Evolutionary conservation across 2,329 filamentous ascomycete genomes (phyloP).

Genomic region (Penicillium sp.): DNA sequence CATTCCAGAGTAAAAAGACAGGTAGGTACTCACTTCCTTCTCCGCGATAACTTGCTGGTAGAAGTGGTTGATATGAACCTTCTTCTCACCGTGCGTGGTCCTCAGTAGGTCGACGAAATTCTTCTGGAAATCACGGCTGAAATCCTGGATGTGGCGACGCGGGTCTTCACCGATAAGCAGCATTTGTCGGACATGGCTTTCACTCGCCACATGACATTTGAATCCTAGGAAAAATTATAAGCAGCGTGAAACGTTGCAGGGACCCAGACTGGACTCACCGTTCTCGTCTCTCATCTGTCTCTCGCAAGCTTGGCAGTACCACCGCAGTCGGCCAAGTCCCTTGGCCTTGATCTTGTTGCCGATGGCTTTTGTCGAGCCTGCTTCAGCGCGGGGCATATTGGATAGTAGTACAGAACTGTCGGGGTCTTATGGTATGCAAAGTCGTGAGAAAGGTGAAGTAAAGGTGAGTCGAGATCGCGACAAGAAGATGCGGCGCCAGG

Average conservation of each 20-base stretch:
- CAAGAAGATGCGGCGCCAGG: background rate
- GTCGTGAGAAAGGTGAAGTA: background rate
- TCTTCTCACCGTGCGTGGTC: constrained; percentile 86
- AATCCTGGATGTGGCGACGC: constrained; percentile 77
- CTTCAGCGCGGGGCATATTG: constrained; percentile 87
- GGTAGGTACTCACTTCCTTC: constrained; percentile 51
- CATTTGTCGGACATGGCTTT: constrained; percentile 87
- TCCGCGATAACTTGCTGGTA: constrained; percentile 91
- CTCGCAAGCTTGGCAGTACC: constrained; percentile 85
- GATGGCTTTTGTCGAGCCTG: constrained; percentile 84
- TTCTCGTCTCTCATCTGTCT: constrained; percentile 78
- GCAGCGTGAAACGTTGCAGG: background rate
- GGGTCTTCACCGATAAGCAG: constrained; percentile 81
- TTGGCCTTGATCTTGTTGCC: constrained; percentile 81
- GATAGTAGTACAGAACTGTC: background rate
- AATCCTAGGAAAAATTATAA: constrained; percentile 47
- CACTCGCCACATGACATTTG: constrained; percentile 77
- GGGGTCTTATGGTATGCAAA: background rate
- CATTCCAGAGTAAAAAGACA: background rate
- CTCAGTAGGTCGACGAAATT: constrained; percentile 74
- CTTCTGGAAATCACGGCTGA: constrained; percentile 71
- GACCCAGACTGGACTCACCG: constrained; percentile 33
- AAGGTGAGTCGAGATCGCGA: background rate
- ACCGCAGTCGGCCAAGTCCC: constrained; percentile 70
- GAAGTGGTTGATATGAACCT: constrained; percentile 82